phyloP scores from a whole-genome alignment of 805 yeast genomes.

The Brettanomyces custersianus region DNA sequence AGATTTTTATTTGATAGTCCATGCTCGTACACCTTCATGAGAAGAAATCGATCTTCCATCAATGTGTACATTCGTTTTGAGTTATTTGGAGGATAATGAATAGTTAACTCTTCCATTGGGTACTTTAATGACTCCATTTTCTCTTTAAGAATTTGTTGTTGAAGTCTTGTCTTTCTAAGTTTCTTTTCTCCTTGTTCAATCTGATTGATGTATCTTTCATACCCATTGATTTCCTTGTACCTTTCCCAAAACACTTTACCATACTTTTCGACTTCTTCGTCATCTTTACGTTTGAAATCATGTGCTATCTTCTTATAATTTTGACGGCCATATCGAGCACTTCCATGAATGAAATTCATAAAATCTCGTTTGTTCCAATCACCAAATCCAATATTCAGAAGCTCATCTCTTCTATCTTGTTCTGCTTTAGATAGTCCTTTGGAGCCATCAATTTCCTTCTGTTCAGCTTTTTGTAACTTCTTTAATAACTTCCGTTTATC shows the following conservation, averaged over 20 bases:
- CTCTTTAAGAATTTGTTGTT: conserved; percentile 42
- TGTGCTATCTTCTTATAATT: conserved; percentile 40
- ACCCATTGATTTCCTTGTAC: conserved; percentile 53
- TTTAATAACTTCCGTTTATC: conserved; percentile 14
- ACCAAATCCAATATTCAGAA: conserved; percentile 49
- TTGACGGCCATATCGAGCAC: conserved; percentile 58
- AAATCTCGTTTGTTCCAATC: conserved; percentile 73
- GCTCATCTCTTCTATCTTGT: conserved; percentile 38
- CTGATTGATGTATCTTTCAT: conserved; percentile 61
- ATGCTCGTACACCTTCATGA: conserved; percentile 51
- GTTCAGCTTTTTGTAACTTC: conserved; percentile 38
- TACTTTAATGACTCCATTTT: conserved; percentile 47
- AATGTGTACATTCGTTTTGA: conserved; percentile 66
- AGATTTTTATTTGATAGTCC: conserved; percentile 55
- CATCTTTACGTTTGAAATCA: conserved; percentile 46
- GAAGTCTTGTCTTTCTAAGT: conserved; percentile 42
- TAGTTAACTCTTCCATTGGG: conserved; percentile 53
- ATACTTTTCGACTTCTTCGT: conserved; percentile 52
- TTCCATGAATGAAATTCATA: conserved; percentile 58
- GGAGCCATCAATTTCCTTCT: conserved; percentile 43
- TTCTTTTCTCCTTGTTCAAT: conserved; percentile 70
- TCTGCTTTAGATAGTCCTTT: conserved; percentile 60
- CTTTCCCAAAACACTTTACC: conserved; percentile 56
- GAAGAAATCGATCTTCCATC: conserved; percentile 60
- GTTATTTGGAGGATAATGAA: conserved; percentile 77